A percentile compares a stretch with the other conserved stretches of the same genome.
Evolutionary conservation across 2,329 filamentous ascomycete species (phyloP).

Genomic region (Elsinoe necatrix): DNA sequence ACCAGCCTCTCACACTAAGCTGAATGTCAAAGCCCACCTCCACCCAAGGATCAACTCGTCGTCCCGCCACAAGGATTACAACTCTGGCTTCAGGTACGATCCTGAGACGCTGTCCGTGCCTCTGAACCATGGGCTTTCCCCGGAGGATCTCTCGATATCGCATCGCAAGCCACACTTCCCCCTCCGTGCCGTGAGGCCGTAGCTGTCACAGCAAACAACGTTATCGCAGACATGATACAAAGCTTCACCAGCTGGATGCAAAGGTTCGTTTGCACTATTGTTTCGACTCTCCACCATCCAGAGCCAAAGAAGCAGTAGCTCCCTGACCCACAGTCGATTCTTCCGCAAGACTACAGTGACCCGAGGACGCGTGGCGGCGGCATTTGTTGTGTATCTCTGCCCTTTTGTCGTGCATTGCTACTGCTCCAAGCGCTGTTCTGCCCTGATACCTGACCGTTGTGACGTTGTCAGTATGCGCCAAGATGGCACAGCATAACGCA

Average conservation of each 20-base stretch:
- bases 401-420: not conserved
- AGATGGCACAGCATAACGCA: not conserved
- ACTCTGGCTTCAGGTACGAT: not conserved
- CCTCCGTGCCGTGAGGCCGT: not conserved
- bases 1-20: not conserved
- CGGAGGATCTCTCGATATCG: not conserved
- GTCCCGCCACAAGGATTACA: not conserved
- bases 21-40: not conserved
- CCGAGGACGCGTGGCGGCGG: not conserved
- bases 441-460: not conserved
- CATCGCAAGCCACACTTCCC: not conserved
- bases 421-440: not conserved
- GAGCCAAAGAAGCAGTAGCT: not conserved
- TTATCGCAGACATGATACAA: not conserved
- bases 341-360: not conserved
- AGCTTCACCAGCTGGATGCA: not conserved
- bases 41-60: not conserved
- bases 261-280: not conserved
- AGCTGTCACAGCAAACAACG: not conserved
- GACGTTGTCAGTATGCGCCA: not conserved
- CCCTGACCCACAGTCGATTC: not conserved
- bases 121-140: not conserved
- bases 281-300: not conserved
- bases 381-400: not conserved
- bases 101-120: constrained; percentile 3